Base-by-base conservation (phyloP, 2,329 filamentous ascomycete genomes). In the Trichoderma lentiforme region DNA sequence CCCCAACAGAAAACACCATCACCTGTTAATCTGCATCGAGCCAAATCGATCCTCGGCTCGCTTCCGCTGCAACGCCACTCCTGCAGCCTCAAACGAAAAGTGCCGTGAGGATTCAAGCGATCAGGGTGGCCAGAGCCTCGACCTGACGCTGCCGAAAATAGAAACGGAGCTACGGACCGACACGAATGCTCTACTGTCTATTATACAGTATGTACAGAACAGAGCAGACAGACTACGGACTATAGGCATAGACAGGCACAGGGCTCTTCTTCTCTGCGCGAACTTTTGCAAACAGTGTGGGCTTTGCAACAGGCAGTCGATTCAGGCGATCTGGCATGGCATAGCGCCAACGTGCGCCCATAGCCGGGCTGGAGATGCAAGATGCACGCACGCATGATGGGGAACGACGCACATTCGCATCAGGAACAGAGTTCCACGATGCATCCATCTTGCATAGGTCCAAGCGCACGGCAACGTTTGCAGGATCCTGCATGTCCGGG, bases 381-480 rank as follows among this genome's bases (percentile, higher is more conserved):
- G 64, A 72, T 69, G 71, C 71, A 71, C 68, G 61, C 70, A 72
- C 71, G 71, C 63, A 71, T 61, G 63, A 71, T 32, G 56, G 67
- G 57, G 39, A 69, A 62, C 30, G 57, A 62, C 36, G 67, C 67
- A 70, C 57, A 61, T 62, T 61, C 70, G 56, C 70, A 67, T 53
- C 70, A 71, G 70, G 70, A 71, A 71, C 70, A 58, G 43, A 61
- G 28, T 67, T 71, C 57, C 57, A 61, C 56, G 70, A 65, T 71
- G 70, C 70, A 67, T 26, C 63, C 30, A 53, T 51, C 56, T 39
- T 71, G 70, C 70, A 71, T 71, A 61, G 70, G 53, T 61, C 70
- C 34, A 62, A 56, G 70, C 53, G 63, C 61, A 66, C 43, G 53
- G 63, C 56, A 57, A 67, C 30, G 56, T 15, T 67, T 56, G 56